phyloP scores from a whole-genome alignment of 441 rosid genomes.

The Heliophila coronopifolia region DNA sequence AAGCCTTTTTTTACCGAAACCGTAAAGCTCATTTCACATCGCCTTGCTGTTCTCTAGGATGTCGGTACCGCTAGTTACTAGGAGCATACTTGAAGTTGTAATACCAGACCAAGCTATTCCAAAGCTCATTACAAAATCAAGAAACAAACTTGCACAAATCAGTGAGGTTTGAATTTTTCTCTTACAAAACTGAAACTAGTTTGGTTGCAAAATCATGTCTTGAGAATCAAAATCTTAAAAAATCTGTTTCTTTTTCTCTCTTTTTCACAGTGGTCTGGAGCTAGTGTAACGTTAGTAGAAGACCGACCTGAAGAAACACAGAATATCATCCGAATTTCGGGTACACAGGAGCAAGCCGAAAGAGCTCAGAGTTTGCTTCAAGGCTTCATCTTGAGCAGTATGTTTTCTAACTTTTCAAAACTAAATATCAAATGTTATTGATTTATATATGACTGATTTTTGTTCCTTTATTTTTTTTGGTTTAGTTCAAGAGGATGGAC shows the following conservation, averaged over 20 bases:
- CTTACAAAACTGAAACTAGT: background rate
- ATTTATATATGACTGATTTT: background rate
- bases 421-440: background rate
- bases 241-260: background rate
- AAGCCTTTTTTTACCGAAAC: too few relatives aligned
- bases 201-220: conserved; percentile 4
- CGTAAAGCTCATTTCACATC: conserved; percentile 6
- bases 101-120: conserved; percentile 79
- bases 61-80: conserved; percentile 72
- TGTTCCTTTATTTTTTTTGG: conserved; percentile 14
- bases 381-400: conserved; percentile 93
- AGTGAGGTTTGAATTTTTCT: conserved; percentile 61
- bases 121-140: conserved; percentile 82
- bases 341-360: conserved; percentile 87
- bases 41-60: conserved; percentile 33
- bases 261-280: conserved; percentile 72
- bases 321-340: conserved; percentile 73
- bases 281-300: conserved; percentile 67
- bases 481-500: conserved; percentile 79
- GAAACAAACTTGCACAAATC: conserved; percentile 80
- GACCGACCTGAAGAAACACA: conserved; percentile 60
- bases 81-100: conserved; percentile 83
- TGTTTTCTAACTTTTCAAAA: conserved; percentile 24
- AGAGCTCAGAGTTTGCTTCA: conserved; percentile 95
- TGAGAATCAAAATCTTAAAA: background rate